Conservation (phyloP, 345 rosid genomes). For the Adansonia digitata region DNA sequence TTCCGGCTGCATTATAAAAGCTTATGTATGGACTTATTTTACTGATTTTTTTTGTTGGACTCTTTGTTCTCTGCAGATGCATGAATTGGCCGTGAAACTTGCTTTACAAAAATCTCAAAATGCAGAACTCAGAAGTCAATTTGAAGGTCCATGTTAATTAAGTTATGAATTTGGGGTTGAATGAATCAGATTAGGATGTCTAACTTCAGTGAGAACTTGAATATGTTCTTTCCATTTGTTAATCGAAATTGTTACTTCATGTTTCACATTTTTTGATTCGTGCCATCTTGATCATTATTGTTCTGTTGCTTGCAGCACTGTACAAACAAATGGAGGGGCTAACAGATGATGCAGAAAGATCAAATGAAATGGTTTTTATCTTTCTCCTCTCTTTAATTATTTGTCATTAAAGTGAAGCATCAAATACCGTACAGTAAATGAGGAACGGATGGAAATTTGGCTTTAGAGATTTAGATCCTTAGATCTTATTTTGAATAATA, state of each 20-base stretch:
- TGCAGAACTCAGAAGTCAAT: conserved; percentile 75
- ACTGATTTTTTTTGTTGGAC: neutral
- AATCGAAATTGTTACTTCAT: neutral
- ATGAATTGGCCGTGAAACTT: conserved; percentile 79
- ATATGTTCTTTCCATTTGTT: neutral
- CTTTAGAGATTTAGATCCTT: neutral
- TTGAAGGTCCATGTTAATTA: conserved; percentile 56
- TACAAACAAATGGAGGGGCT: conserved; percentile 67
- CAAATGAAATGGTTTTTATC: conserved; percentile 68
- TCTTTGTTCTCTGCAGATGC: conserved; percentile 53
- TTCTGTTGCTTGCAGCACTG: conserved; percentile 44
- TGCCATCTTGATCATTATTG: conserved; percentile 2
- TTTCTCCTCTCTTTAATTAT: conserved; percentile 6
- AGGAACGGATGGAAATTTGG: neutral
- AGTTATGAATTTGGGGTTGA: neutral
- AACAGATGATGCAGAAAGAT: conserved; percentile 76
- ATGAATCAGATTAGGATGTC: neutral
- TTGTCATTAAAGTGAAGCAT: neutral
- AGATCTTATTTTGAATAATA: neutral
- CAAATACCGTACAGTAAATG: neutral
- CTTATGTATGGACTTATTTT: neutral
- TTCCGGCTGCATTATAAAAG: no score
- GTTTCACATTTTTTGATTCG: neutral
- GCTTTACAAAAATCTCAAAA: conserved; percentile 82
- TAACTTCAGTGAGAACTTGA: neutral